Evolutionary conservation across 345 rosid genomes (phyloP).

Genomic region (Citrus glauca): DNA sequence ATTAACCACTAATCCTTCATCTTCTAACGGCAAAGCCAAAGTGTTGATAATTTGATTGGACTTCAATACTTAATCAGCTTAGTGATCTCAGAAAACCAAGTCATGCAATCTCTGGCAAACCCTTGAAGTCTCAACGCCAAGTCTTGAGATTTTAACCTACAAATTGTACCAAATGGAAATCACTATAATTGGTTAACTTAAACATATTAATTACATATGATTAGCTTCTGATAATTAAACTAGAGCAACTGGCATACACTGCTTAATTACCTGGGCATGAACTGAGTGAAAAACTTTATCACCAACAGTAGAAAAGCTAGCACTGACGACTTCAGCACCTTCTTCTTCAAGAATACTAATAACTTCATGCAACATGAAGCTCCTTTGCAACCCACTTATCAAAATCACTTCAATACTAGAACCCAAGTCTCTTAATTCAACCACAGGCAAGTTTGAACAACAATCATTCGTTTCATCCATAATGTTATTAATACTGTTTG

Average conservation of each 20-base stretch:
- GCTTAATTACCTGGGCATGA: slow-evolving; percentile 48
- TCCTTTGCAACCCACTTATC: slow-evolving; percentile 35
- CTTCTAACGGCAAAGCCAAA: background rate
- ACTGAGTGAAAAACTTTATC: slow-evolving; percentile 46
- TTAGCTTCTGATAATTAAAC: background rate
- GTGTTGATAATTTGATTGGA: background rate
- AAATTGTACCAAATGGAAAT: background rate
- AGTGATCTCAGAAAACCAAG: slow-evolving; percentile 10
- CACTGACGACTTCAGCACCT: slow-evolving; percentile 55
- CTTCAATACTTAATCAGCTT: background rate
- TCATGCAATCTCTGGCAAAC: slow-evolving; percentile 36
- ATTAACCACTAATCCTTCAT: background rate
- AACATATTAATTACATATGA: background rate
- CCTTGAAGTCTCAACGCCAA: slow-evolving; percentile 49
- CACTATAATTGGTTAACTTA: background rate
- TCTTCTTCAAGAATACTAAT: slow-evolving; percentile 44
- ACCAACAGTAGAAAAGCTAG: slow-evolving; percentile 35
- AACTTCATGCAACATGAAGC: slow-evolving; percentile 35
- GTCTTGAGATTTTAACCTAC: slow-evolving; percentile 41
- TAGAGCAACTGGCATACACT: background rate
- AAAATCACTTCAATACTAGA: slow-evolving; percentile 37
- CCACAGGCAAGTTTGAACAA: slow-evolving; percentile 23
- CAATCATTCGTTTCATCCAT: background rate
- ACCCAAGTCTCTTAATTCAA: slow-evolving; percentile 40
- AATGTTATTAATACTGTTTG: background rate